These are phyloP conservation scores for Ambrosia trifida DNA, from an alignment of 129 eudicot species.

Conservation along the genomic window DNA sequence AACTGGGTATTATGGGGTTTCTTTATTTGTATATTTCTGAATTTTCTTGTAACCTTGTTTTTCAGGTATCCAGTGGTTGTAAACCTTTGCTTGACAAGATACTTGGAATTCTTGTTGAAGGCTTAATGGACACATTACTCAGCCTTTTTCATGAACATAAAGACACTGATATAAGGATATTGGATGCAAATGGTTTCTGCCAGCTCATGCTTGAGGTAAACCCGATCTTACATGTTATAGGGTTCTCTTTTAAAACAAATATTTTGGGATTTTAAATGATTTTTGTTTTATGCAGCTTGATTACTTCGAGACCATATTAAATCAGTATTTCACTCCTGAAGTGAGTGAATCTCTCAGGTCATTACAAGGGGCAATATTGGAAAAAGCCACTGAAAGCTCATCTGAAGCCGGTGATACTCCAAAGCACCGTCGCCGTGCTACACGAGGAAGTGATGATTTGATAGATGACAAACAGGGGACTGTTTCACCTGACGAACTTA, in stretches of 20 bases:
- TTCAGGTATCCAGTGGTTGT: conserved; percentile 87
- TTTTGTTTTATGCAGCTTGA: conserved; percentile 63
- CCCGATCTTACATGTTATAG: conserved; percentile 19
- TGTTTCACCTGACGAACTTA: conserved; percentile 93
- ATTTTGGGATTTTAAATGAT: not conserved
- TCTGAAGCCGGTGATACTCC: conserved; percentile 80
- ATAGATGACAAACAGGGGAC: conserved; percentile 71
- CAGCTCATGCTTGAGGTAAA: conserved; percentile 99
- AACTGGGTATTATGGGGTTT: not conserved
- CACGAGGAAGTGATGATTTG: conserved; percentile 91
- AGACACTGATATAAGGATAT: conserved; percentile 60
- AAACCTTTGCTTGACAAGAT: conserved; percentile 88
- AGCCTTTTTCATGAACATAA: conserved; percentile 85
- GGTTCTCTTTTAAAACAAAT: not conserved
- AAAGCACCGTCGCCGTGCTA: conserved; percentile 72
- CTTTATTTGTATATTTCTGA: not conserved
- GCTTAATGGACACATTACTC: conserved; percentile 78
- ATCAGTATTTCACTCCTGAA: conserved; percentile 69
- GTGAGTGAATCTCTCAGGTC: conserved; percentile 84
- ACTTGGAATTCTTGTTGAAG: conserved; percentile 88
- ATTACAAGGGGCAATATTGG: conserved; percentile 83
- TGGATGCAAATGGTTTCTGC: conserved; percentile 94
- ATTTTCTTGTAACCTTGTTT: not conserved
- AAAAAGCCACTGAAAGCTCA: conserved; percentile 84
- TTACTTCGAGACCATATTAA: conserved; percentile 93